Percentiles rank a stretch among this genome's conserved stretches.
Conservation (phyloP, 2,329 filamentous ascomycete species). For the Stemphylium beticola region DNA sequence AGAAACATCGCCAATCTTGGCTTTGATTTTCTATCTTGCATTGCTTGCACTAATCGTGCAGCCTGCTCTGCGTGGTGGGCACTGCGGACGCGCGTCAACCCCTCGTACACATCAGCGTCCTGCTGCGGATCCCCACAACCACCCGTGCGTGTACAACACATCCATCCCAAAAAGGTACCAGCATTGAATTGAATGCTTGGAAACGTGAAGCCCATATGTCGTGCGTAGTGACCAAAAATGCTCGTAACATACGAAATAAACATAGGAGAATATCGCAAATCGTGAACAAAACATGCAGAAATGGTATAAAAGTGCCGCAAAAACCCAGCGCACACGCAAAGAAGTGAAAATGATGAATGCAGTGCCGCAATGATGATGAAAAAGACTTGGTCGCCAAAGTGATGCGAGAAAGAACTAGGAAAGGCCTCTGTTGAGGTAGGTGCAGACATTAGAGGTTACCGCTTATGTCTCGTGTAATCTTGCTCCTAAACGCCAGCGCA, state of each 20-base stretch:
- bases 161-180: constrained; percentile 17
- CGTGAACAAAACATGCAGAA: constrained; percentile 33
- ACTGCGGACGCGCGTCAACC: constrained; percentile 32
- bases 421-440: constrained; percentile 29
- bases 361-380: constrained; percentile 19
- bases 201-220: constrained; percentile 25
- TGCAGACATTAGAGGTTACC: constrained; percentile 46
- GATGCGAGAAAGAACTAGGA: constrained; percentile 32
- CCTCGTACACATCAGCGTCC: constrained; percentile 18
- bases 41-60: constrained; percentile 11
- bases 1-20: constrained; percentile 23
- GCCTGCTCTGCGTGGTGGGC: constrained; percentile 11
- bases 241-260: constrained; percentile 35
- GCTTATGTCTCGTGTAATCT: constrained; percentile 32
- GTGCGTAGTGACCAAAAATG: constrained; percentile 23
- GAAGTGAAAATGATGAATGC: constrained; percentile 30
- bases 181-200: constrained; percentile 12
- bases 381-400: constrained; percentile 20
- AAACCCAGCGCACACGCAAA: constrained; percentile 19
- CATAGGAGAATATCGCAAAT: constrained; percentile 35
- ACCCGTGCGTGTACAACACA: constrained; percentile 21
- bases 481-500: constrained; percentile 46
- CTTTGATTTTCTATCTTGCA: constrained; percentile 22
- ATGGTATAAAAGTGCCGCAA: constrained; percentile 42
- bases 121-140: constrained; percentile 21